Evolutionary conservation across 305 asterid genomes (phyloP), one percentile per base, ranked within the genome.

Genomic region (Vinca major): DNA sequence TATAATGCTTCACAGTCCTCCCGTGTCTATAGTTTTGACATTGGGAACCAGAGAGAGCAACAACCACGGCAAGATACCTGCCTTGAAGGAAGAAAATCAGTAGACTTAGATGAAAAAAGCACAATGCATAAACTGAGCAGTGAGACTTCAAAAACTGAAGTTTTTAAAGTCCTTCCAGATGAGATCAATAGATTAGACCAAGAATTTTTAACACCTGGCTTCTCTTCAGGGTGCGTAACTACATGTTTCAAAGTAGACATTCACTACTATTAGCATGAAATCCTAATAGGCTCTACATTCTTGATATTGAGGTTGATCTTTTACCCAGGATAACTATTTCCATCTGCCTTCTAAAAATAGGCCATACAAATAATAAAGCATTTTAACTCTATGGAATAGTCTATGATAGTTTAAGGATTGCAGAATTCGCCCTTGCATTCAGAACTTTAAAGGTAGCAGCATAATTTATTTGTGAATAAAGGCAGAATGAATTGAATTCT

Each of bases 141-240:
- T 55, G 68, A 74, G 53, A 69, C 67, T 71, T 44, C 75, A 74
- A 76, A 77, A 73, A 41, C 77, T 39, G 83, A 81, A 81, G 71
- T 68, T 69, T 52, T 74, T 71, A 79, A 70, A 67, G 44, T 67
- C 64, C 67, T 63, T 48, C 57, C 57, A 60, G 7, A 58, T 58
- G 78, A 66, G 63, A 74, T 80, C 21, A 49, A 48, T 40, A 52
- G 68, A 19, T 26, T 67, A 14, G 56, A 65, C 65, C 67, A 70
- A 70, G 81, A 69, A 74, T 58, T 77, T 68, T 79, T 63, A 71
- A 48, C 82, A 72, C 72, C 80, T 62, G 61, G 72, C 74, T 56
- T 73, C 76, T 73, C 63, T 78, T 69, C 63, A 69, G 75, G 86
- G 92, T 86, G 78, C 44, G 74, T 73, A 61, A 13, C 17, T 36